phyloP scores from a whole-genome alignment of 208 protist species.

The Tritrichomonas musculus region DNA sequence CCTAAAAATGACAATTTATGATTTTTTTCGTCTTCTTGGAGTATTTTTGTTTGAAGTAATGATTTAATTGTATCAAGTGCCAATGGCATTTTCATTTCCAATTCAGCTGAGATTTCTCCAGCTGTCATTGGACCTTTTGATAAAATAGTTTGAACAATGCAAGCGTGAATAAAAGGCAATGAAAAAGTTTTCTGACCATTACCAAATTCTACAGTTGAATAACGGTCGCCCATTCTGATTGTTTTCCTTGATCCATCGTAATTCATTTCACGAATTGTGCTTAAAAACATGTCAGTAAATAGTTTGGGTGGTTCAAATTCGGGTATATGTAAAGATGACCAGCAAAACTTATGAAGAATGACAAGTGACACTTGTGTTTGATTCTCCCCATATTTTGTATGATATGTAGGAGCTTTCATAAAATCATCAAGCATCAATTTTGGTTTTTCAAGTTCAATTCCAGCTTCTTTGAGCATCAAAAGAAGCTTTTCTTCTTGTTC shows the following conservation, averaged over 20 bases:
- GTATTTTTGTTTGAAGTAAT: not conserved
- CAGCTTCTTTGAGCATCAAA: not conserved
- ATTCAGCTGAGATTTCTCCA: not conserved
- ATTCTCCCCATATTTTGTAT: no score
- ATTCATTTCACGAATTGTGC: not conserved
- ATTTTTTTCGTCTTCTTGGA: not conserved
- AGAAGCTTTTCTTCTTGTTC: not conserved
- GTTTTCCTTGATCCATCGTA: not conserved
- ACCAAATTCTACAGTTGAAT: not conserved
- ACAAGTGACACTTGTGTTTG: not conserved
- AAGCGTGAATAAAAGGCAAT: not conserved
- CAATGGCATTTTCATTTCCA: not conserved
- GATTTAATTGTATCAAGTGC: not conserved
- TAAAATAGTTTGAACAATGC: not conserved
- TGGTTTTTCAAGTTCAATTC: not conserved
- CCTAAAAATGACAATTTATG: not conserved
- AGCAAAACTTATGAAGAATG: not conserved
- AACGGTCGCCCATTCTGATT: not conserved
- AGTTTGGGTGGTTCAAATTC: not conserved
- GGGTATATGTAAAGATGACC: not conserved
- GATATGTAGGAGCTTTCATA: not conserved
- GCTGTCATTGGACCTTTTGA: not conserved
- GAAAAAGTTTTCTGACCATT: not conserved
- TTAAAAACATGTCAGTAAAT: not conserved
- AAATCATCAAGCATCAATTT: not conserved